Evolutionary conservation across 257 asterid species (phyloP).

Genomic region (Solanum dulcamara): DNA sequence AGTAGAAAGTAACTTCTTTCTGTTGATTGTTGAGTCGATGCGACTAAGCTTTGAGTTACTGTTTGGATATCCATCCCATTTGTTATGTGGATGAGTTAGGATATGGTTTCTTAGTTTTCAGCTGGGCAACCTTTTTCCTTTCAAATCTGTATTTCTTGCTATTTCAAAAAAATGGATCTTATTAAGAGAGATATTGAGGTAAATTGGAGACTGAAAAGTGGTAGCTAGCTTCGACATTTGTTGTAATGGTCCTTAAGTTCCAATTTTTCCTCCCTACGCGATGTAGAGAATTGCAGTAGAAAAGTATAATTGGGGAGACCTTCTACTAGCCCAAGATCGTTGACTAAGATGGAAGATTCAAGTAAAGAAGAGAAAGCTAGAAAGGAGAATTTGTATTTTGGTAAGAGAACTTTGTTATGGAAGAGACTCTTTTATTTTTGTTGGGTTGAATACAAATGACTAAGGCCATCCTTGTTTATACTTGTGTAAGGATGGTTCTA

Average conservation of each 20-base stretch:
- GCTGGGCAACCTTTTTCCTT: not conserved
- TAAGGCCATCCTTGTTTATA: too few relatives aligned
- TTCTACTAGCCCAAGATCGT: too few relatives aligned
- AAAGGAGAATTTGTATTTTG: too few relatives aligned
- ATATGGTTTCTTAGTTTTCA: not conserved
- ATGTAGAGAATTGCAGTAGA: too few relatives aligned
- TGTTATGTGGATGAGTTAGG: not conserved
- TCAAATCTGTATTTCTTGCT: not conserved
- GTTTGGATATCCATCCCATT: not conserved
- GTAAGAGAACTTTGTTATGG: too few relatives aligned
- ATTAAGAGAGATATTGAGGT: not conserved
- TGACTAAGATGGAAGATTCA: too few relatives aligned
- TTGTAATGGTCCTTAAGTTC: not conserved
- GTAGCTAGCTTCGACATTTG: not conserved
- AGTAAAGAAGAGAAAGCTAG: too few relatives aligned
- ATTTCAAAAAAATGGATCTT: not conserved
- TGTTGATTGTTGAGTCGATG: not conserved
- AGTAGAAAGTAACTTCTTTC: not conserved
- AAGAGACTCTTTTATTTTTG: too few relatives aligned
- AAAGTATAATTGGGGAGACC: too few relatives aligned
- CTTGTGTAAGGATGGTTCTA: too few relatives aligned
- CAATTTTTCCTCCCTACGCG: too few relatives aligned
- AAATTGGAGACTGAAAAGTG: not conserved
- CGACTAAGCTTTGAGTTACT: not conserved
- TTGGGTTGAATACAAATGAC: too few relatives aligned